Base-by-base conservation (phyloP, 495 filamentous ascomycete genomes). In the Glarea lozoyensis region DNA sequence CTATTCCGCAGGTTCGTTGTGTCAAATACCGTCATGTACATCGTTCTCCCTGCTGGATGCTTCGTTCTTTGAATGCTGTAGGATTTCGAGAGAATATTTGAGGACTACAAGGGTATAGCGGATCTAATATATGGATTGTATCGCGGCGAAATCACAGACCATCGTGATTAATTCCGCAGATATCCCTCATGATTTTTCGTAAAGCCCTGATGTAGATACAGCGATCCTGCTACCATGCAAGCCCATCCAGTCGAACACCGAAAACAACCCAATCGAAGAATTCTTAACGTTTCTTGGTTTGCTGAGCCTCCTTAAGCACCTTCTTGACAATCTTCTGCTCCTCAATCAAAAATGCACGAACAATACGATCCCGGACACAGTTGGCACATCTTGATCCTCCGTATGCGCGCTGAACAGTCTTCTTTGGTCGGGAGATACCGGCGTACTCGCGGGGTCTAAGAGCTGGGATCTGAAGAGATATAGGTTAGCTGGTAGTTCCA, bases 271-370 rank as follows among this genome's bases (percentile, higher is more conserved):
- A 34, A 43, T 40, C 43, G 21, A 36, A 16, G 42, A 22, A 30
- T 37, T 15, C 24, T 32, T 42, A 48, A 56, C 36, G 40, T 47
- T 33, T n/a, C n/a, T n/a, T n/a, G n/a, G 85, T 94, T 65, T 75
- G 68, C 73, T 89, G 84, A 54, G 72, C 83, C 74, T 95, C 88
- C 79, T 93, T 92, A 67, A 95, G 79, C 58, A 98, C 92, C 84
- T 97, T 97, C 87, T 98, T 98, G 70, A 98, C 92, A 57, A 98
- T 95, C 88, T 97, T 97, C 76, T 98, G 92, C 79, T 98, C 92
- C 77, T 97, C 92, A 55, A 97, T 96, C 72, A 97, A 71, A 81
- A 97, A 98, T 31, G 92, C 92, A 52, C 92, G 85, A 43, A 94
- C 85, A 53, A 98, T 79, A 54, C 92, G 78, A 76, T 99, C 93